Conservation (phyloP, 106 monocot species). For the Allium cepa region DNA sequence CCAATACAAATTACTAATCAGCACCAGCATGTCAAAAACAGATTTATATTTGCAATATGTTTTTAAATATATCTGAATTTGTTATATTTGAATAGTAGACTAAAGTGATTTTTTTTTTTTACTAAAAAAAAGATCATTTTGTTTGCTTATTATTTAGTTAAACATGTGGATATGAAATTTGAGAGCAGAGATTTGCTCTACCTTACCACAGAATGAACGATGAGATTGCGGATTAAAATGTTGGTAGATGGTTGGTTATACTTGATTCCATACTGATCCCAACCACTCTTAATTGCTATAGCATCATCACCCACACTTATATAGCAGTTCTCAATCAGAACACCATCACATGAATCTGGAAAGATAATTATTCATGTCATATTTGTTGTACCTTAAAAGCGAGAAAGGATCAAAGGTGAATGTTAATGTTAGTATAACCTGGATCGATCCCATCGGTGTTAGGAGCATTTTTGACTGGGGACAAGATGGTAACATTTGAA, state of each 20-base stretch:
- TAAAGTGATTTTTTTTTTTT: too few species aligned
- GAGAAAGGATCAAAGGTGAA: not conserved
- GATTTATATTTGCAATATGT: too few species aligned
- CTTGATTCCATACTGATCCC: slow-evolving; percentile 77
- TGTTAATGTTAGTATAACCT: slow-evolving; percentile 15
- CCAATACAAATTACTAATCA: too few species aligned
- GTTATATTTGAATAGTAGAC: too few species aligned
- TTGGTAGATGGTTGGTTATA: slow-evolving; percentile 60
- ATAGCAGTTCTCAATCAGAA: slow-evolving; percentile 90
- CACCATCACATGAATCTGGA: slow-evolving; percentile 78
- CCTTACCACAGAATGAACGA: slow-evolving; percentile 57
- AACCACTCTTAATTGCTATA: slow-evolving; percentile 78
- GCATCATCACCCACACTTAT: slow-evolving; percentile 75
- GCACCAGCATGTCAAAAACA: too few species aligned
- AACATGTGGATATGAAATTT: too few species aligned
- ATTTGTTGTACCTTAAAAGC: slow-evolving; percentile 18
- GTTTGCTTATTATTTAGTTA: too few species aligned
- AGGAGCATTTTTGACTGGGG: slow-evolving; percentile 36
- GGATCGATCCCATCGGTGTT: slow-evolving; percentile 57
- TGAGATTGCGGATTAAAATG: slow-evolving; percentile 51
- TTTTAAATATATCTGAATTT: too few species aligned
- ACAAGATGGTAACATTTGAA: slow-evolving; percentile 33
- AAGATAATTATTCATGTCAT: slow-evolving; percentile 18
- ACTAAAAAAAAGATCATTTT: too few species aligned
- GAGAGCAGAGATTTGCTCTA: not conserved